phyloP scores from a whole-genome alignment of 768 basidiomycete species.

The Psilocybe tampanensis region DNA sequence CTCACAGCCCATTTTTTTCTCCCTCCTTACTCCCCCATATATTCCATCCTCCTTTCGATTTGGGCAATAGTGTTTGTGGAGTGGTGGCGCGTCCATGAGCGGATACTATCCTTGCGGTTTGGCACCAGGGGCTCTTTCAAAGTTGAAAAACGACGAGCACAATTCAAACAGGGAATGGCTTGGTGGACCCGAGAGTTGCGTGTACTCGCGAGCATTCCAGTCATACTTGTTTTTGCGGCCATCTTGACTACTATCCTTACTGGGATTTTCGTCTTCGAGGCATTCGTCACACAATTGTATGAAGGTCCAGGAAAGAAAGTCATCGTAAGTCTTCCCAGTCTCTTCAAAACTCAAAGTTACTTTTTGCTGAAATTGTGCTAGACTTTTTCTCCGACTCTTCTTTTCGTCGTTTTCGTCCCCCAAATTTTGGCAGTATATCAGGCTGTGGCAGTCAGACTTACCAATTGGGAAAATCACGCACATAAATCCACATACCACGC shows the following conservation, averaged over 20 bases:
- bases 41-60: slow-evolving; percentile 73
- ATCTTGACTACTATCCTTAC: slow-evolving; percentile 74
- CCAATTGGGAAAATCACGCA: slow-evolving; percentile 90
- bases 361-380: slow-evolving; percentile 28
- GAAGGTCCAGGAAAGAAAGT: slow-evolving; percentile 81
- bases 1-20: slow-evolving; percentile 69
- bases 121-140: slow-evolving; percentile 77
- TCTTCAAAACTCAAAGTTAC: background rate
- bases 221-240: slow-evolving; percentile 73
- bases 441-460: slow-evolving; percentile 64
- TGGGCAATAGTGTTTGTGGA: slow-evolving; percentile 91
- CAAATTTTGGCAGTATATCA: slow-evolving; percentile 77
- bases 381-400: slow-evolving; percentile 81
- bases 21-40: slow-evolving; percentile 73
- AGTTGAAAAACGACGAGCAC: slow-evolving; percentile 72
- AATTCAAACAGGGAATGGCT: slow-evolving; percentile 52
- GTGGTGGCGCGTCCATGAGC: slow-evolving; percentile 89
- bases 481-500: slow-evolving; percentile 76
- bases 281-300: slow-evolving; percentile 88
- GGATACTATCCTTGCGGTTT: slow-evolving; percentile 80
- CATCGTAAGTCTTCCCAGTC: slow-evolving; percentile 54
- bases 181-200: slow-evolving; percentile 81
- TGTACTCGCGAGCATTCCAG: slow-evolving; percentile 67
- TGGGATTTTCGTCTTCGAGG: slow-evolving; percentile 84
- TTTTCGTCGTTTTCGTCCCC: slow-evolving; percentile 83